Percentiles rank a stretch among this genome's conserved stretches.
phyloP scores from a whole-genome alignment of 1,139 yeast species.

The Geotrichum siamense region DNA sequence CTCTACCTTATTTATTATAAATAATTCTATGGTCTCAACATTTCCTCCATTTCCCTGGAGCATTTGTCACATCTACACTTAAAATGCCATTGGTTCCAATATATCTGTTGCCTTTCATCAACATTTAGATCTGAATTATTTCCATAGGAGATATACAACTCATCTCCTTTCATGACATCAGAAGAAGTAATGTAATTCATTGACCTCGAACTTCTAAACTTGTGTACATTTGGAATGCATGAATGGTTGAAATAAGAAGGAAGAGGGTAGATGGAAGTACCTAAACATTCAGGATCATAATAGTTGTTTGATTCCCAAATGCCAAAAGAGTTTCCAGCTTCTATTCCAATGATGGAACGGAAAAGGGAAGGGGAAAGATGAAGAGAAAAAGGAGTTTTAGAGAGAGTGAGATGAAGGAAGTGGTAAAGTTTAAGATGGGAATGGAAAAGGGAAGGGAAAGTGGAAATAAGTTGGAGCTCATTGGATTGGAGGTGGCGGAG shows the following conservation, averaged over 20 bases:
- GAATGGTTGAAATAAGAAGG: conserved; percentile 67
- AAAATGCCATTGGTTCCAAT: conserved; percentile 56
- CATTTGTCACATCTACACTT: conserved; percentile 43
- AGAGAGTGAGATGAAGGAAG: conserved; percentile 43
- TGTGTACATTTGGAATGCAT: conserved; percentile 46
- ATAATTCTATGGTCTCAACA: too few species aligned
- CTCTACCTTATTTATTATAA: too few species aligned
- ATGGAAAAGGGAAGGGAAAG: conserved; percentile 46
- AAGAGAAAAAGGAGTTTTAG: conserved; percentile 34
- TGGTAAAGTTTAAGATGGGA: conserved; percentile 49
- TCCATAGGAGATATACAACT: conserved; percentile 58
- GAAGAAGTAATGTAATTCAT: conserved; percentile 36
- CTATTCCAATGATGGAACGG: conserved; percentile 51
- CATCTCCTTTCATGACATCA: conserved; percentile 41
- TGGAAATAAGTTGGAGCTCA: conserved; percentile 44
- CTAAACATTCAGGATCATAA: conserved; percentile 55
- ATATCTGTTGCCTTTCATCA: conserved; percentile 39
- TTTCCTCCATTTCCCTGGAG: conserved; percentile 1
- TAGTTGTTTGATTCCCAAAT: conserved; percentile 49
- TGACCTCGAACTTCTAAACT: conserved; percentile 32
- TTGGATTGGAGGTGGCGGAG: conserved; percentile 50
- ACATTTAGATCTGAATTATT: conserved; percentile 43
- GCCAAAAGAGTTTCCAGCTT: conserved; percentile 70
- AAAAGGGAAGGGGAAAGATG: conserved; percentile 40
- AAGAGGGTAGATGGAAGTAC: conserved; percentile 58